Percentiles rank a stretch among this genome's conserved stretches.
phyloP scores from a whole-genome alignment of 140 eudicot genomes.

The Senecio squalidus region DNA sequence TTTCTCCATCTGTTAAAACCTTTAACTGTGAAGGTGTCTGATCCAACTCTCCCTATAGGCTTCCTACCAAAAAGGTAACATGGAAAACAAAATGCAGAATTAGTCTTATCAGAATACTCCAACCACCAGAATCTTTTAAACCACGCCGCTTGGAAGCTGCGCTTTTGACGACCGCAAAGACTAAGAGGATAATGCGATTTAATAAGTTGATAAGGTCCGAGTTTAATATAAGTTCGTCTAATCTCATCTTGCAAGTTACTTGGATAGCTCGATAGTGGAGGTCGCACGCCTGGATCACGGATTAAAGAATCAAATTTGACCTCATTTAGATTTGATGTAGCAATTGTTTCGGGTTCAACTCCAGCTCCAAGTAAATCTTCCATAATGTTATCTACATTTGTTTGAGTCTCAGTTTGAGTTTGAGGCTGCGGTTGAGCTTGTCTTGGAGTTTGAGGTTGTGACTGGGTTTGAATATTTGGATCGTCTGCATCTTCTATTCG shows the following conservation, averaged over 20 bases:
- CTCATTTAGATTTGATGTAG: neutral
- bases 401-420: too few species aligned
- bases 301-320: neutral
- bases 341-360: too few species aligned
- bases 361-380: too few species aligned
- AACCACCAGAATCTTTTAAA: neutral
- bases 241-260: neutral
- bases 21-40: neutral
- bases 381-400: too few species aligned
- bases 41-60: neutral
- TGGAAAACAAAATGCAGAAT: neutral
- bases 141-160: neutral
- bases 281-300: neutral
- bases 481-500: too few species aligned
- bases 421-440: too few species aligned
- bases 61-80: neutral
- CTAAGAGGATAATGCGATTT: neutral
- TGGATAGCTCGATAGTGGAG: neutral
- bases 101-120: neutral
- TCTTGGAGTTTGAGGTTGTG: too few species aligned
- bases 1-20: neutral
- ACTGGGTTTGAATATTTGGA: too few species aligned
- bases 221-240: neutral
- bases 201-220: neutral
- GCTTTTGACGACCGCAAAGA: neutral